Conservation (phyloP, 139 green algal genomes). For the Volvox reticuliferus region DNA sequence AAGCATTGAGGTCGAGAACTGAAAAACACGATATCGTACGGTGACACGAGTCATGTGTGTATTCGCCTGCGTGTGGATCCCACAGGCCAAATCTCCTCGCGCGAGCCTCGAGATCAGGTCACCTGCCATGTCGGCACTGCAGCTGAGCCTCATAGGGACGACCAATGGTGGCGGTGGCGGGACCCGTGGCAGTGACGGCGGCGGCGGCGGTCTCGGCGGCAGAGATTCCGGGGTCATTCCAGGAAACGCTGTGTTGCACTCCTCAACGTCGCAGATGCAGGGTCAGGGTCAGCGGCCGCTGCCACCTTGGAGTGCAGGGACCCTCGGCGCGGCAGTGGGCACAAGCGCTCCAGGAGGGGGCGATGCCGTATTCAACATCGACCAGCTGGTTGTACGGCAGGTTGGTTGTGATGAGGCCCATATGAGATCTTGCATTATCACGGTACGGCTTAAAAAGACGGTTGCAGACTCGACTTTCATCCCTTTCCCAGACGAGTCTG, state of each 20-base stretch:
- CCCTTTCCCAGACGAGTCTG: too few species aligned
- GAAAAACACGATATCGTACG: too few species aligned
- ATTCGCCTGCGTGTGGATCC: neutral
- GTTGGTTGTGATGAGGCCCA: neutral
- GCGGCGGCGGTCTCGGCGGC: neutral
- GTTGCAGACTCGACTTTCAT: too few species aligned
- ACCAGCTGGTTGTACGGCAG: neutral
- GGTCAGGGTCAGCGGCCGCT: too few species aligned
- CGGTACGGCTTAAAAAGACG: too few species aligned
- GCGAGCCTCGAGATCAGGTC: neutral
- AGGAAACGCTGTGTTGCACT: too few species aligned
- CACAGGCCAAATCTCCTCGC: slow-evolving; percentile 10
- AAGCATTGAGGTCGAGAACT: too few species aligned
- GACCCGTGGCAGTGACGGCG: neutral
- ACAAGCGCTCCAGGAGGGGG: neutral
- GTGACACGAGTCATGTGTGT: too few species aligned
- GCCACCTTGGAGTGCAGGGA: neutral
- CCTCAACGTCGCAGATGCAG: too few species aligned
- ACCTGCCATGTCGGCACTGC: neutral
- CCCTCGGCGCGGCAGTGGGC: neutral
- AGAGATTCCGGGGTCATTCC: too few species aligned
- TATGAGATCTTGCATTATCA: too few species aligned
- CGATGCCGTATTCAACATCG: neutral
- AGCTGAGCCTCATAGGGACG: neutral
- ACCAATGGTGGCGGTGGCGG: neutral